A percentile compares a stretch with the other conserved stretches of the same genome.
Conservation (phyloP, 768 basidiomycete species). For the Leccinellum rugosiceps region DNA sequence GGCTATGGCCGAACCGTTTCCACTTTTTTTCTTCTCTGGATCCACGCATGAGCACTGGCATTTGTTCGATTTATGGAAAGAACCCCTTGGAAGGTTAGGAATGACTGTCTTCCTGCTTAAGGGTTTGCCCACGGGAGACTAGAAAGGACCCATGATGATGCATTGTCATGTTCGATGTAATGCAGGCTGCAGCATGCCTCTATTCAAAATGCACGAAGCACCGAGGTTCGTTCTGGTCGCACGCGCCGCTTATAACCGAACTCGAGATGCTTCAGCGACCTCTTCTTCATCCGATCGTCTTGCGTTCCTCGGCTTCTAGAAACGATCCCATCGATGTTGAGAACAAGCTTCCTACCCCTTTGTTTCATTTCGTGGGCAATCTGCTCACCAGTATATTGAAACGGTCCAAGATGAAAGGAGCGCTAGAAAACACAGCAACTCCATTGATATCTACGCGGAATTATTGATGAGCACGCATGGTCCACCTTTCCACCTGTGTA, state of each 20-base stretch:
- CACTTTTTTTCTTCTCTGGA: conserved; percentile 10
- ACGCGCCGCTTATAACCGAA: background rate
- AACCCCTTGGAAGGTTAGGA: no score
- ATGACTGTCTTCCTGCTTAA: no score
- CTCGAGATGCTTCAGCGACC: background rate
- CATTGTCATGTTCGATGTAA: background rate
- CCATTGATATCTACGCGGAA: background rate
- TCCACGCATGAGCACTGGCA: conserved; percentile 26
- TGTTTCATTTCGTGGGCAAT: background rate
- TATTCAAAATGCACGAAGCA: conserved; percentile 14
- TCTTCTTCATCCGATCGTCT: background rate
- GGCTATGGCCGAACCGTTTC: no score
- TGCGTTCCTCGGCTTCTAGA: background rate
- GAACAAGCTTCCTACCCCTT: background rate
- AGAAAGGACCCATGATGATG: background rate
- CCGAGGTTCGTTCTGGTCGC: conserved; percentile 3
- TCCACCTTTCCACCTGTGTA: background rate
- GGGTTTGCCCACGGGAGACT: no score
- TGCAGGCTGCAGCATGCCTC: background rate
- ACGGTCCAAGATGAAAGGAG: no score
- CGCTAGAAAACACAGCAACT: background rate
- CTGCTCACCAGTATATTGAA: background rate
- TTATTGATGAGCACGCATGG: no score
- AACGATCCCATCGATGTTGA: background rate
- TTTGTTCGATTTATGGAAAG: no score